Percentiles rank a stretch among this genome's conserved stretches.
phyloP scores from a whole-genome alignment of 176 grass and related monocot species.

The Areca catechu region DNA sequence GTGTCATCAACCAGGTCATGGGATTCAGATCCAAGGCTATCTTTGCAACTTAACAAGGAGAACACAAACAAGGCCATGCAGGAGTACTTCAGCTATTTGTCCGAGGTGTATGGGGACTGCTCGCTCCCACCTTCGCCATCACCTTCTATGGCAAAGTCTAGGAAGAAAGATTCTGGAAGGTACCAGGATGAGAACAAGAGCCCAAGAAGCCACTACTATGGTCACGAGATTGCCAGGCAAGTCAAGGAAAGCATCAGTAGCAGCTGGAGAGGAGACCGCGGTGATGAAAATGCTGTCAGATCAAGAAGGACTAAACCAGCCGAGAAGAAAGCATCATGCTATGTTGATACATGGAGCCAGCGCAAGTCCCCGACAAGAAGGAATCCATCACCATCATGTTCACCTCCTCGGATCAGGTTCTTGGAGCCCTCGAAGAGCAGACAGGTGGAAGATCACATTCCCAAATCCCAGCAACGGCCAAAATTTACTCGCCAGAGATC shows the following conservation, averaged over 20 bases:
- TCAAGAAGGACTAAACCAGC: slow-evolving; percentile 17
- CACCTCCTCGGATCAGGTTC: too few relatives aligned
- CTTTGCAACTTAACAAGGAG: slow-evolving; percentile 54
- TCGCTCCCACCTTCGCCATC: slow-evolving; percentile 54
- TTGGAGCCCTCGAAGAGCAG: too few relatives aligned
- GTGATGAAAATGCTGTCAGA: not conserved
- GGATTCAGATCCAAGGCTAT: slow-evolving; percentile 42
- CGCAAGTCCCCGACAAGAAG: not conserved
- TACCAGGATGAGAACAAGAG: slow-evolving; percentile 37
- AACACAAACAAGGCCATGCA: not conserved
- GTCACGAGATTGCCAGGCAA: slow-evolving; percentile 51
- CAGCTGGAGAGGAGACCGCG: slow-evolving; percentile 26
- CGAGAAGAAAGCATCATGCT: not conserved
- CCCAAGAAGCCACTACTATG: slow-evolving; percentile 36
- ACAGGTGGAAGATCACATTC: too few relatives aligned
- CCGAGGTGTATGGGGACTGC: slow-evolving; percentile 15
- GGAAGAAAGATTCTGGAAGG: slow-evolving; percentile 3
- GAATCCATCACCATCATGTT: not conserved
- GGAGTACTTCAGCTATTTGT: slow-evolving; percentile 7
- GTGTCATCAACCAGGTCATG: slow-evolving; percentile 33
- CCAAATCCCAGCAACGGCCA: not conserved
- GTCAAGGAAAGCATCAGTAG: slow-evolving; percentile 58
- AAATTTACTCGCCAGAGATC: not conserved
- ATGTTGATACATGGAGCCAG: not conserved
- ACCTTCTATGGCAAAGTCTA: slow-evolving; percentile 15